phyloP scores from a whole-genome alignment of 2,329 filamentous ascomycete species.

The Pseudogymnoascus sp. region DNA sequence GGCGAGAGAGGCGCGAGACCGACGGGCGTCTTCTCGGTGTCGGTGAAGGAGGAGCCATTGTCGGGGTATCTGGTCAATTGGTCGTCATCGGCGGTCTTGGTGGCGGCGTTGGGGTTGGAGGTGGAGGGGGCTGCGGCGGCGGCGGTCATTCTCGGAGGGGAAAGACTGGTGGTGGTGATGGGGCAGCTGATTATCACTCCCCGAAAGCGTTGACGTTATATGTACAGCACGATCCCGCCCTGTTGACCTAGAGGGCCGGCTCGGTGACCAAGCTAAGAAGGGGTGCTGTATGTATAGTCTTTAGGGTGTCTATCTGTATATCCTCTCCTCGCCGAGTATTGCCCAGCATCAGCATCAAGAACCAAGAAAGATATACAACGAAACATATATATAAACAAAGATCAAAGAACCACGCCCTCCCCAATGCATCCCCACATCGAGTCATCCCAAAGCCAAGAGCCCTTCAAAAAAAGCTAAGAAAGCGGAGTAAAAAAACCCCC shows the following conservation, averaged over 20 bases:
- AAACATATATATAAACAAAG: background rate
- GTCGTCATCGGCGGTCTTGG: background rate
- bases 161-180: background rate
- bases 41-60: background rate
- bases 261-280: too few species aligned
- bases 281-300: background rate
- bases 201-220: background rate
- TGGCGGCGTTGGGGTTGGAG: background rate
- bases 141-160: background rate
- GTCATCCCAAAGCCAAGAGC: background rate
- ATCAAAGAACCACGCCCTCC: background rate
- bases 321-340: too few species aligned
- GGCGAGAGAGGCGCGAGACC: background rate
- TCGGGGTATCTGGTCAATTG: background rate
- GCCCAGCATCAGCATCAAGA: background rate
- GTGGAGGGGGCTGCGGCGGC: background rate
- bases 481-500: background rate
- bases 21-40: background rate
- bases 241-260: too few species aligned
- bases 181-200: background rate
- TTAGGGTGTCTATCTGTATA: too few species aligned
- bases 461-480: background rate
- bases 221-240: too few species aligned
- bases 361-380: background rate
- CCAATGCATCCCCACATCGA: background rate